These are phyloP conservation scores for Hypholoma fasciculare DNA, from an alignment of 768 basidiomycete species.

Conservation along the genomic window DNA sequence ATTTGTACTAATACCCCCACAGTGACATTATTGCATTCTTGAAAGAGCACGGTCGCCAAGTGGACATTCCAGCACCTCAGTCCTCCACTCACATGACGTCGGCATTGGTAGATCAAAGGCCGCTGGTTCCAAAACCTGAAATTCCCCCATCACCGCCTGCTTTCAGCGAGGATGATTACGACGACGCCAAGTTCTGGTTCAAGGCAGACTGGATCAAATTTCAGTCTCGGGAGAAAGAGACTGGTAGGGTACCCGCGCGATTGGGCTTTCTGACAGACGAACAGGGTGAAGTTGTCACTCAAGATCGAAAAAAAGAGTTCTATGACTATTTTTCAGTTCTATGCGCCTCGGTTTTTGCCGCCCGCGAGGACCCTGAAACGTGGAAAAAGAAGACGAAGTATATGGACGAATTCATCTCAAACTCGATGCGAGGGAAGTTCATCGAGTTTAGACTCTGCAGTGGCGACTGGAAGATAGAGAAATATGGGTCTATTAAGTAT, in stretches of 20 bases:
- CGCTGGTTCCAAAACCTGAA: background rate
- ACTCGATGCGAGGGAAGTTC: slow-evolving; percentile 1
- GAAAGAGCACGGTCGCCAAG: background rate
- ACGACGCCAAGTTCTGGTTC: background rate
- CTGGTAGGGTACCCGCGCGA: background rate
- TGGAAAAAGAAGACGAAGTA: background rate
- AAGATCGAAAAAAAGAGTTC: background rate
- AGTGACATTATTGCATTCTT: background rate
- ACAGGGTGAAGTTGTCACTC: background rate
- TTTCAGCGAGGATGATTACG: background rate
- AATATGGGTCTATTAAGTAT: slow-evolving; percentile 3
- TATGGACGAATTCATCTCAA: background rate
- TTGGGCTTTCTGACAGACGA: background rate
- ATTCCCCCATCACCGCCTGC: background rate
- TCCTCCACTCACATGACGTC: no score
- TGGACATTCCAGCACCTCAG: no score
- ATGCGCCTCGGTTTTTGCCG: background rate
- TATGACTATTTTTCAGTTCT: background rate
- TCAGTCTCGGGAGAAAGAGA: background rate
- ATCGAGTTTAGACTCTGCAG: slow-evolving; percentile 6
- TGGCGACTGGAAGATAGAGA: slow-evolving; percentile 4
- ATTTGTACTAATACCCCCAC: background rate
- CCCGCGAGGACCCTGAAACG: slow-evolving; percentile 8
- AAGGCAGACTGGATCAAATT: background rate
- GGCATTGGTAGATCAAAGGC: no score